A percentile compares a stretch with the other conserved stretches of the same genome.
phyloP scores from a whole-genome alignment of 1,139 yeast genomes.

The Nakaseomyces kungkrabaensis region DNA sequence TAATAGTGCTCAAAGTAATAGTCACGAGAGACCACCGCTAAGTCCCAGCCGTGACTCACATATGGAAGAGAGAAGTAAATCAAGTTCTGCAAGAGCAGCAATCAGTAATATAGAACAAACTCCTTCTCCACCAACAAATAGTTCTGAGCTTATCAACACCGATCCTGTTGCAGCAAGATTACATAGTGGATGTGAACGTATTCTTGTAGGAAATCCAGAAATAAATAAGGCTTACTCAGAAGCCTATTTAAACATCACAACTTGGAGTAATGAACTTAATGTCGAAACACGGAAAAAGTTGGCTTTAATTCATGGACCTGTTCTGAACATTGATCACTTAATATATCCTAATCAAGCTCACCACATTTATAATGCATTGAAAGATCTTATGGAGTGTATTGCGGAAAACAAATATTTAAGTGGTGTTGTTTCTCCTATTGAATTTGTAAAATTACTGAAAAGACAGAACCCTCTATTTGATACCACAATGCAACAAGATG shows the following conservation, averaged over 20 bases:
- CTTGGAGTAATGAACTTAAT: conserved; percentile 15
- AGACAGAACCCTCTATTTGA: conserved; percentile 76
- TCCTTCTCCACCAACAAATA: neutral
- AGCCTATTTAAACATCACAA: neutral
- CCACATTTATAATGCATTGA: conserved; percentile 65
- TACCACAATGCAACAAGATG: conserved; percentile 94
- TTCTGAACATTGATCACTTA: conserved; percentile 60
- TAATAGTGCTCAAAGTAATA: neutral
- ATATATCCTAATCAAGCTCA: conserved; percentile 9
- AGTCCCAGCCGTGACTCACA: neutral
- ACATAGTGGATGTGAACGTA: conserved; percentile 20
- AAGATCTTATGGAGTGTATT: conserved; percentile 80
- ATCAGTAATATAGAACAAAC: neutral
- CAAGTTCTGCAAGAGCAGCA: neutral
- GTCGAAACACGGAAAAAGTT: conserved; percentile 72
- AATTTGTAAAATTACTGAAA: conserved; percentile 65
- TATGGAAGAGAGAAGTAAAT: neutral
- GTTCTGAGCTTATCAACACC: neutral
- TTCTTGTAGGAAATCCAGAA: conserved; percentile 13
- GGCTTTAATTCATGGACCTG: conserved; percentile 76
- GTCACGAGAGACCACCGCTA: neutral
- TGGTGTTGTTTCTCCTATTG: conserved; percentile 79
- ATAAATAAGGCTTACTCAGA: neutral
- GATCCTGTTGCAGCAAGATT: conserved; percentile 19
- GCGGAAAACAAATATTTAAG: conserved; percentile 57